A percentile compares a stretch with the other conserved stretches of the same genome.
These are phyloP conservation scores for Penicilliopsis zonata DNA, from an alignment of 495 filamentous ascomycete species.

Conservation along the genomic window DNA sequence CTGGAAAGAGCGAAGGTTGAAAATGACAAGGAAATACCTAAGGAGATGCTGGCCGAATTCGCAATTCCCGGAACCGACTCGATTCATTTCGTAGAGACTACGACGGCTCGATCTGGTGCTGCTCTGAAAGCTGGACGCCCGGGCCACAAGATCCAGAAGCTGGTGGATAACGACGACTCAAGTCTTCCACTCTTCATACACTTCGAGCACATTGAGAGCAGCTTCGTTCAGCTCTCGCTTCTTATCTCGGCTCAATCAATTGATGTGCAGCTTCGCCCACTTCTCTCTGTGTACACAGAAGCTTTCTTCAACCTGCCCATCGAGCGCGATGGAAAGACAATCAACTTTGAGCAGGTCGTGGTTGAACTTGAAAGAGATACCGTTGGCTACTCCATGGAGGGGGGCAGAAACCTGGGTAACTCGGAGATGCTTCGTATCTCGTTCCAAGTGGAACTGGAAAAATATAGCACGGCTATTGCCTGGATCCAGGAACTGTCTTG, in stretches of 20 bases:
- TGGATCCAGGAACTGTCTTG: constrained; percentile 85
- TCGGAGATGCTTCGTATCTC: constrained; percentile 68
- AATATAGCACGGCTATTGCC: constrained; percentile 68
- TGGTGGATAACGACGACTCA: constrained; percentile 57
- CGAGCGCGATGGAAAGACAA: constrained; percentile 55
- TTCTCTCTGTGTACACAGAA: constrained; percentile 72
- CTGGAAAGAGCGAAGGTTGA: constrained; percentile 69
- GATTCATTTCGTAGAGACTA: constrained; percentile 86
- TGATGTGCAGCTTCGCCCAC: constrained; percentile 61
- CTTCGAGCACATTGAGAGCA: constrained; percentile 83
- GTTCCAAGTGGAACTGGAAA: constrained; percentile 78
- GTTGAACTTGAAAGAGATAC: constrained; percentile 85
- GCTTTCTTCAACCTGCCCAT: constrained; percentile 94
- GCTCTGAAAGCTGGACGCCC: constrained; percentile 56
- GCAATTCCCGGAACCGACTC: constrained; percentile 71
- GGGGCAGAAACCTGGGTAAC: constrained; percentile 55
- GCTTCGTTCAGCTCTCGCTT: constrained; percentile 74
- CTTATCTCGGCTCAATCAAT: constrained; percentile 66
- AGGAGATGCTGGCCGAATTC: constrained; percentile 65
- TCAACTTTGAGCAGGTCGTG: constrained; percentile 88
- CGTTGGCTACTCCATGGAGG: constrained; percentile 62
- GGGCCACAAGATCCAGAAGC: constrained; percentile 59
- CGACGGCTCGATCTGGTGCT: constrained; percentile 71
- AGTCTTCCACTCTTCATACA: constrained; percentile 80
- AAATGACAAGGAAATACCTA: constrained; percentile 72